Conservation (phyloP, 345 rosid species). For the Eucalyptus polyanthemos region DNA sequence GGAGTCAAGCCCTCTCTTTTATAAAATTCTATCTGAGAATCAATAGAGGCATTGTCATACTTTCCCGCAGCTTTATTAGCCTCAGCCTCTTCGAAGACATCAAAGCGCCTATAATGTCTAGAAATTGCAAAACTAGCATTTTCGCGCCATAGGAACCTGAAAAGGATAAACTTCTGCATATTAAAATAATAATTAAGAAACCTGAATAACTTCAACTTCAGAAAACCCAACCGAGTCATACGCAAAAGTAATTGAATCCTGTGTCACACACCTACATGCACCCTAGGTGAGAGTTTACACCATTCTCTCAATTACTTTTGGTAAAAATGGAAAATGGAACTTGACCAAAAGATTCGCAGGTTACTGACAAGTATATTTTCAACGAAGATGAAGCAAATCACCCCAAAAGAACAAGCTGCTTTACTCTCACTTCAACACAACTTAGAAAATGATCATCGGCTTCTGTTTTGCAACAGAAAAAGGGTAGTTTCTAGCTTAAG, state of each 20-base stretch:
- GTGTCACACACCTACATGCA: not conserved
- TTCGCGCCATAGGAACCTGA: constrained; percentile 75
- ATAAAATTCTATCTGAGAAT: constrained; percentile 68
- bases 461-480: not conserved
- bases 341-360: not conserved
- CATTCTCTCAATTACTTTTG: not conserved
- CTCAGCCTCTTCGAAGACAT: constrained; percentile 78
- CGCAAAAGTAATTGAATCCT: not conserved
- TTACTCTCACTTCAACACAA: not conserved
- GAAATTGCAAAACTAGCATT: constrained; percentile 76
- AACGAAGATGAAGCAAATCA: not conserved
- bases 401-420: not conserved
- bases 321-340: not conserved
- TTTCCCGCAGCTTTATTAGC: constrained; percentile 90
- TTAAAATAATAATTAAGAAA: not conserved
- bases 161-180: not conserved
- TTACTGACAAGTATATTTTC: not conserved
- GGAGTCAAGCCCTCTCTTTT: constrained; percentile 75
- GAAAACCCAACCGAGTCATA: not conserved
- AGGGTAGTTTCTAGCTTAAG: not conserved
- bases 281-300: not conserved
- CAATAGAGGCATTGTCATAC: constrained; percentile 69
- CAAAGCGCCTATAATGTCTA: constrained; percentile 77
- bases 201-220: not conserved
- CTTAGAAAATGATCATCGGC: not conserved